Evolutionary conservation across 257 asterid genomes (phyloP).

Genomic region (Asclepias syriaca): DNA sequence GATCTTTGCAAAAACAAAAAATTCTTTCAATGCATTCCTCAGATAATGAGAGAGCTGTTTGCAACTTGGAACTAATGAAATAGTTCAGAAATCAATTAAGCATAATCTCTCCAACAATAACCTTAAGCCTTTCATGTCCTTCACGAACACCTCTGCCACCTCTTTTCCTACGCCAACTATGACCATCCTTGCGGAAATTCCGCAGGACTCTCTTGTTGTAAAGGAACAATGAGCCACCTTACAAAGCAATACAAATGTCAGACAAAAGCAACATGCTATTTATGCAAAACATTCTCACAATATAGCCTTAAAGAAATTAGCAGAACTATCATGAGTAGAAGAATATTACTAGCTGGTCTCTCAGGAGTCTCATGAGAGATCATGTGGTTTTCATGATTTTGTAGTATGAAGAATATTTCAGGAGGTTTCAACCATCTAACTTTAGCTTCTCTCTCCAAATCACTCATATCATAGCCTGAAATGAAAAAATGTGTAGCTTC

Average conservation of each 20-base stretch:
- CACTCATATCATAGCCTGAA: slow-evolving; percentile 57
- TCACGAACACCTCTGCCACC: slow-evolving; percentile 88
- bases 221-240: slow-evolving; percentile 82
- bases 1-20: neutral
- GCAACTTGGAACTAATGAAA: neutral
- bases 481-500: slow-evolving; percentile 9
- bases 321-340: slow-evolving; percentile 5
- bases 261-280: slow-evolving; percentile 11
- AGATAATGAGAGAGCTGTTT: neutral
- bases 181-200: slow-evolving; percentile 90
- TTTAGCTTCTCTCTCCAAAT: slow-evolving; percentile 77
- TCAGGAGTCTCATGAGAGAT: slow-evolving; percentile 66
- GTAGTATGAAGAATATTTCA: slow-evolving; percentile 68
- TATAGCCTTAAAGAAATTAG: slow-evolving; percentile 9
- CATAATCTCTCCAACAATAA: slow-evolving; percentile 13
- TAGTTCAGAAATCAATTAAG: neutral
- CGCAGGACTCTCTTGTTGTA: slow-evolving; percentile 78
- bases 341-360: slow-evolving; percentile 56
- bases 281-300: slow-evolving; percentile 8
- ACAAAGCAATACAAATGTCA: slow-evolving; percentile 16
- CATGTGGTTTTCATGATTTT: slow-evolving; percentile 66
- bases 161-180: slow-evolving; percentile 87
- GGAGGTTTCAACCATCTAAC: slow-evolving; percentile 89
- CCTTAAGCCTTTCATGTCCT: slow-evolving; percentile 98
- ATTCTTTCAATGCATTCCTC: neutral